Base-by-base conservation (phyloP, 345 rosid species). In the Alliaria petiolata region DNA sequence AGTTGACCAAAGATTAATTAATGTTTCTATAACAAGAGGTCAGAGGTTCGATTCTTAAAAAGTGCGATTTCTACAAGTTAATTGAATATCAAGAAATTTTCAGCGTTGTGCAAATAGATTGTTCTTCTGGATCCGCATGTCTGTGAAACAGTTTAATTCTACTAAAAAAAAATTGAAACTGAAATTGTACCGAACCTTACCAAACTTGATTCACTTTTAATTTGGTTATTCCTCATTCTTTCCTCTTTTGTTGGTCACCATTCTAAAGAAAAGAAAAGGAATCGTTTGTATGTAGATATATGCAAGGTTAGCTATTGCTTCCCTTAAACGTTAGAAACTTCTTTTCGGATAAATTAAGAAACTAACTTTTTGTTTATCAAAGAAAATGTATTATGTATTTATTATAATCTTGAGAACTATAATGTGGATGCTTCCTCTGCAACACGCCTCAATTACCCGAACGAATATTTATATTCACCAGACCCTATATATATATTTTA, bases 271-370 rank as follows among this genome's bases (percentile, higher is more conserved):
- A 10, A 26, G 15, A 43, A 6, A 12, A 35, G 13, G 13, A 47
- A 65, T 66, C 40, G 62, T 13, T 57, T 56, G 68, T 19, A 15
- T 17, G 8, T 28, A 28, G 33, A 65, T 56, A 20, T 8, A 45
- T 36, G 62, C 31, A 4, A 28, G 31, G 45, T 51, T 17, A 59
- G 36, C 40, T 16, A 14, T 75, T 68, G 74, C 79, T 75, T 75
- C 52, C 74, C 57, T 75, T 75, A 67, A 60, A 75, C 69, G 74
- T 67, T 35, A 60, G 7, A 60, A 35, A 6, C 1, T 59, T 2
- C 13, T 49, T 13, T 52, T 38, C 8, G 13, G 51, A 39, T 49
- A 49, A 7, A 64, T 36, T 39, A 50, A 66, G 46, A 59, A 47
- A 67, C 59, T 8, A 28, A 16, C 3, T 10, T 17, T 39, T 13